phyloP scores from a whole-genome alignment of 129 eudicot genomes.

The Mikania micrantha region DNA sequence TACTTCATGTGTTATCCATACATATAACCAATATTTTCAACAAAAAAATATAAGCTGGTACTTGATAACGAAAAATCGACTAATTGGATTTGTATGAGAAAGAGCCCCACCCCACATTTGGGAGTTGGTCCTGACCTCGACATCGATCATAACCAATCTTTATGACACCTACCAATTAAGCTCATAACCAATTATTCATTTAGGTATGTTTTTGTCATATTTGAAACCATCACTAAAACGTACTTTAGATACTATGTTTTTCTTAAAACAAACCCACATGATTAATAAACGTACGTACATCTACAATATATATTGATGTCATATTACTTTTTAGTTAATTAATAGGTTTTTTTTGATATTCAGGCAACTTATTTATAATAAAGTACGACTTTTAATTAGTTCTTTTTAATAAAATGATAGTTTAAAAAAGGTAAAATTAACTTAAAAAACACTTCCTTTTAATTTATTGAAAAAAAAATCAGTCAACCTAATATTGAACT shows the following conservation, averaged over 20 bases:
- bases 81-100: not conserved
- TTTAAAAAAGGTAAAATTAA: no score
- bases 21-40: not conserved
- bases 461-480: no score
- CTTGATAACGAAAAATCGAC: conserved; percentile 1
- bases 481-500: no score
- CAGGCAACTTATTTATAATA: no score
- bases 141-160: conserved; percentile 1
- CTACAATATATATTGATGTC: no score
- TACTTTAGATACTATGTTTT: not conserved
- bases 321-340: no score
- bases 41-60: no score
- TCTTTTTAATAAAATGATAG: no score
- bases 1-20: not conserved
- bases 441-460: no score
- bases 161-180: conserved; percentile 11
- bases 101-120: conserved; percentile 12
- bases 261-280: not conserved
- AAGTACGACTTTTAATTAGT: no score
- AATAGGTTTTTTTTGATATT: no score
- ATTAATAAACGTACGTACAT: no score
- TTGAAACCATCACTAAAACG: not conserved
- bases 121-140: conserved; percentile 3
- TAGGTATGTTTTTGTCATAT: conserved; percentile 1
- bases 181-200: conserved; percentile 8